phyloP scores from a whole-genome alignment of 768 basidiomycete genomes.

The Tubosaeta sp. region DNA sequence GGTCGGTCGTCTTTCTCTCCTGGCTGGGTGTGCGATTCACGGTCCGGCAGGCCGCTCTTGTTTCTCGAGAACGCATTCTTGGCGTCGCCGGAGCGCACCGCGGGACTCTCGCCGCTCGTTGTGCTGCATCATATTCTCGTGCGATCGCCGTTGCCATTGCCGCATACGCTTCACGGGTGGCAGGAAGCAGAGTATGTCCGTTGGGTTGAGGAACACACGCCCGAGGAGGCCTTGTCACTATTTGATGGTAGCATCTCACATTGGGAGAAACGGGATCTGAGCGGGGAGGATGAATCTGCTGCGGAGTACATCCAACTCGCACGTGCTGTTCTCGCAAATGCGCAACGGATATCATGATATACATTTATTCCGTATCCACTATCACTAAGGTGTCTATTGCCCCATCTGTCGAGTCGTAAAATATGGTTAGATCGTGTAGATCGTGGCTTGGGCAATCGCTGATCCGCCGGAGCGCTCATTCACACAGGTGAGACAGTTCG shows the following conservation, averaged over 20 bases:
- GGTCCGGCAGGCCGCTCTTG: conserved; percentile 64
- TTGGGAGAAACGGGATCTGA: conserved; percentile 72
- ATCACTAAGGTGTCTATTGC: background rate
- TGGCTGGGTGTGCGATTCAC: background rate
- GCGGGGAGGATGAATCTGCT: conserved; percentile 46
- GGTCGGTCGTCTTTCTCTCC: conserved; percentile 44
- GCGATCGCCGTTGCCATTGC: conserved; percentile 78
- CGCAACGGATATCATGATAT: conserved; percentile 16
- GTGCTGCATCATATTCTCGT: conserved; percentile 92
- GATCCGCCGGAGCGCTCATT: background rate
- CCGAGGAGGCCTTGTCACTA: conserved; percentile 74
- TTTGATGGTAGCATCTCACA: conserved; percentile 73
- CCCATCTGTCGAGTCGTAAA: background rate
- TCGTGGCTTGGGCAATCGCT: background rate
- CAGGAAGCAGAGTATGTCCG: conserved; percentile 93
- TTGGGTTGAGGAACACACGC: conserved; percentile 90
- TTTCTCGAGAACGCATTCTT: conserved; percentile 81
- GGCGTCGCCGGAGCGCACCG: conserved; percentile 60
- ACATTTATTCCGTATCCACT: background rate
- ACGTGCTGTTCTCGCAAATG: conserved; percentile 55
- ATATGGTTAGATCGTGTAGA: background rate
- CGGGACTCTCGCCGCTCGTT: conserved; percentile 79
- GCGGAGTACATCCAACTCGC: conserved; percentile 66
- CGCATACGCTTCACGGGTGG: conserved; percentile 90
- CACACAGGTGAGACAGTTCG: conserved; percentile 26